Conservation (phyloP, 148 eudicot species). For the Rhododendron ferrugineum region DNA sequence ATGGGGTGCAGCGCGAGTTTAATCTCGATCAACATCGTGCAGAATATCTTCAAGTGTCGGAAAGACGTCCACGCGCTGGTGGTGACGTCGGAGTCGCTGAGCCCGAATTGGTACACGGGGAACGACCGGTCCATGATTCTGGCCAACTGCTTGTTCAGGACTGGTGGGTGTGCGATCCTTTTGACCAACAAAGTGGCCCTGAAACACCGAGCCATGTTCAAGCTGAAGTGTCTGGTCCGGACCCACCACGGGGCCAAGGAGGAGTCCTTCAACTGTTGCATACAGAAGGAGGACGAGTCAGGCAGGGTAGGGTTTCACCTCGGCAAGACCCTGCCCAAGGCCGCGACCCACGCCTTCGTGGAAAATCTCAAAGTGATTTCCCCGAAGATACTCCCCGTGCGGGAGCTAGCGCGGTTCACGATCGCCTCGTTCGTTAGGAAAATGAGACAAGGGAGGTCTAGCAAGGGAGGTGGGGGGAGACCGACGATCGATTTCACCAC, state of each 20-base stretch:
- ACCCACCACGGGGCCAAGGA: conserved; percentile 67
- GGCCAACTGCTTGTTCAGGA: conserved; percentile 62
- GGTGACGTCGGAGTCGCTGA: conserved; percentile 66
- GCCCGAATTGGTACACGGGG: conserved; percentile 76
- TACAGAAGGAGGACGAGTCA: conserved; percentile 54
- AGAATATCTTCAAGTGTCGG: conserved; percentile 33
- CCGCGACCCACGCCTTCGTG: conserved; percentile 53
- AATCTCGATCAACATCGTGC: conserved; percentile 47
- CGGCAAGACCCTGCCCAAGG: conserved; percentile 51
- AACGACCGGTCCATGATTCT: conserved; percentile 75
- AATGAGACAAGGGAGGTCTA: neutral
- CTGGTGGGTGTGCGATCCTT: conserved; percentile 65
- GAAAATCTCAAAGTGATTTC: conserved; percentile 51
- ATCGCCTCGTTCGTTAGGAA: neutral
- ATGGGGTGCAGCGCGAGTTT: conserved; percentile 95
- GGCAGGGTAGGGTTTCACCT: conserved; percentile 59
- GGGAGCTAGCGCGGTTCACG: conserved; percentile 41
- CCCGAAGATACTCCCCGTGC: conserved; percentile 47
- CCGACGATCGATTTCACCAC: conserved; percentile 22
- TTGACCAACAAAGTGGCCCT: conserved; percentile 49
- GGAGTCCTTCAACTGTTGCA: conserved; percentile 58
- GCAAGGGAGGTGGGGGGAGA: neutral
- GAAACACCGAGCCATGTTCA: conserved; percentile 42
- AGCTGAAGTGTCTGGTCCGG: conserved; percentile 53
- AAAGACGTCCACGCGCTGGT: conserved; percentile 49